Percentiles rank a stretch among this genome's conserved stretches.
These are phyloP conservation scores for Penicillium bovifimosum DNA, from an alignment of 495 filamentous ascomycete genomes.

Conservation along the genomic window DNA sequence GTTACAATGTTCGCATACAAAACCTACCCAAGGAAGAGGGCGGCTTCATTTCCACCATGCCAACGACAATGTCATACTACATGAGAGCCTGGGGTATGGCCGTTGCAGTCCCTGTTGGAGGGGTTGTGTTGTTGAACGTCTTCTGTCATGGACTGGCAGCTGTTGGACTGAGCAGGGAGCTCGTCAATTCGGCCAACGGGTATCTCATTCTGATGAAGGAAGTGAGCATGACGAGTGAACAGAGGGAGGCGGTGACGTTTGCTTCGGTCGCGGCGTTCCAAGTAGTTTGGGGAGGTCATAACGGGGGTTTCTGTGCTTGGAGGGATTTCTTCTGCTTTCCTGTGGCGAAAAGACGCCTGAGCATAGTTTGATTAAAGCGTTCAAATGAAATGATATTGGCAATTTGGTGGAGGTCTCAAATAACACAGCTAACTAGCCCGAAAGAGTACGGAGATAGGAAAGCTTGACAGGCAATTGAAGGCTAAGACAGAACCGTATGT, in stretches of 20 bases:
- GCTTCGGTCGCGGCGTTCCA: slow-evolving; percentile 17
- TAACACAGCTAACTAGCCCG: background rate
- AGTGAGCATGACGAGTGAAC: slow-evolving; percentile 11
- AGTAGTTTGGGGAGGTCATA: slow-evolving; percentile 23
- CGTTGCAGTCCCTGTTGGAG: slow-evolving; percentile 56
- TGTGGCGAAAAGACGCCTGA: slow-evolving; percentile 13
- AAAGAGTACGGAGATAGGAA: background rate
- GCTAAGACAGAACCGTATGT: background rate
- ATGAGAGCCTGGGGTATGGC: slow-evolving; percentile 58
- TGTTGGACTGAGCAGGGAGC: slow-evolving; percentile 8
- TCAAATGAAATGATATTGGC: background rate
- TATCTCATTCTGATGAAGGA: slow-evolving; percentile 22
- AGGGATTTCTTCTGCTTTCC: slow-evolving; percentile 20
- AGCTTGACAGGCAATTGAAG: background rate
- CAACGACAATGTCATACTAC: slow-evolving; percentile 52
- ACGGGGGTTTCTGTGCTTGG: slow-evolving; percentile 20
- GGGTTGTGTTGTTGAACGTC: slow-evolving; percentile 52
- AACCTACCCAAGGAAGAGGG: slow-evolving; percentile 16
- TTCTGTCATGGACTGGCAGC: slow-evolving; percentile 16
- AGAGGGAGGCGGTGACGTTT: slow-evolving; percentile 16
- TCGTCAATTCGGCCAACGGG: slow-evolving; percentile 19
- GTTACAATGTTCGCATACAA: slow-evolving; percentile 47
- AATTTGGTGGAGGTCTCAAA: background rate
- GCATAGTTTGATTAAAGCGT: background rate
- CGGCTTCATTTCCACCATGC: slow-evolving; percentile 10